Percentiles rank a stretch among this genome's conserved stretches.
These are phyloP conservation scores for Warburgia ugandensis DNA, from an alignment of 164 flowering plant genomes.

Conservation along the genomic window DNA sequence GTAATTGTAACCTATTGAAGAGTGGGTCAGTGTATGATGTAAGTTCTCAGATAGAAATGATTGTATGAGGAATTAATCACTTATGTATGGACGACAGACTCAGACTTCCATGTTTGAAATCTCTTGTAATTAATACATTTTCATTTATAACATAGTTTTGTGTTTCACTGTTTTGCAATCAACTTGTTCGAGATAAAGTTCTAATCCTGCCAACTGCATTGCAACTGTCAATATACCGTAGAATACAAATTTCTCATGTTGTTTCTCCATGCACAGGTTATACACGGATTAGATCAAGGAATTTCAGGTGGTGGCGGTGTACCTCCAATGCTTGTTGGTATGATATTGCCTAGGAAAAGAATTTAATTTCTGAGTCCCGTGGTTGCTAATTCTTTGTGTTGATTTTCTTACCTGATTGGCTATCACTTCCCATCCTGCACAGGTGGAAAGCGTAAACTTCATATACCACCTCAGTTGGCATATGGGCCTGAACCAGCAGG, in stretches of 20 bases:
- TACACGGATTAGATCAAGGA: conserved; percentile 84
- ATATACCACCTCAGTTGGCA: conserved; percentile 79
- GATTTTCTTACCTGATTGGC: not conserved
- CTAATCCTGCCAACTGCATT: not conserved
- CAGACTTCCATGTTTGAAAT: too few relatives aligned
- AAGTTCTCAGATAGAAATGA: too few relatives aligned
- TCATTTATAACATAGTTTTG: too few relatives aligned
- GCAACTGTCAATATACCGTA: not conserved
- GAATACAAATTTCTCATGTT: not conserved
- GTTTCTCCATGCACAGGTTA: conserved; percentile 35
- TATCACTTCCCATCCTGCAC: conserved; percentile 1
- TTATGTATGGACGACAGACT: too few relatives aligned
- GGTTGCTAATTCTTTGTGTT: not conserved
- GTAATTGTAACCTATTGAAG: too few relatives aligned
- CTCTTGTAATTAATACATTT: too few relatives aligned
- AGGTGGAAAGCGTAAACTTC: conserved; percentile 90
- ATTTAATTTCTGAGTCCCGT: not conserved
- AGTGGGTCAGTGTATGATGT: too few relatives aligned
- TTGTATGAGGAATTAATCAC: too few relatives aligned
- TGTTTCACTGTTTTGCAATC: too few relatives aligned
- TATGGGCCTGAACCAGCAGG: conserved; percentile 99
- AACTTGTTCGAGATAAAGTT: too few relatives aligned
- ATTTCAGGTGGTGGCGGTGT: conserved; percentile 86
- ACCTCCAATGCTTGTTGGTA: conserved; percentile 87
- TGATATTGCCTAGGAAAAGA: conserved; percentile 2